Evolutionary conservation across 257 asterid genomes (phyloP).

Genomic region (Plantago ovata): DNA sequence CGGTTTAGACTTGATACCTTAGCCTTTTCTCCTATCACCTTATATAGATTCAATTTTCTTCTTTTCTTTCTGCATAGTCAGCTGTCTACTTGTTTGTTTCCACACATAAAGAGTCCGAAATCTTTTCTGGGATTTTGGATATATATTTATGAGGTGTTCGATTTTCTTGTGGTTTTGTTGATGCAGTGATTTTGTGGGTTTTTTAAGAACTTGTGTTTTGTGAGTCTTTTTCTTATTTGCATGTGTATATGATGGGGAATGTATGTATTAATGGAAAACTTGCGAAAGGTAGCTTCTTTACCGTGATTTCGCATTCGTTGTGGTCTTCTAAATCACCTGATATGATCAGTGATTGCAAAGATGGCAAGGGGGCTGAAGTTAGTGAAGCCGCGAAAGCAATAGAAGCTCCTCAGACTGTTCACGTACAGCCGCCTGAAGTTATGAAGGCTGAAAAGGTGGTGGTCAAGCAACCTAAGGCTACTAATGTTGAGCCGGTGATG

Average conservation of each 20-base stretch:
- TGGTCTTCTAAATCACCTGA: conserved; percentile 17
- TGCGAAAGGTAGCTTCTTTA: conserved; percentile 21
- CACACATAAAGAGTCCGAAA: background rate
- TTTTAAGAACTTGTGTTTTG: background rate
- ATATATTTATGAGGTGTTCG: background rate
- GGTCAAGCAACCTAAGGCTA: background rate
- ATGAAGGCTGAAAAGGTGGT: conserved; percentile 5
- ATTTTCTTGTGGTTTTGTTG: too few species aligned
- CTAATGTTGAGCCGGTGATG: background rate
- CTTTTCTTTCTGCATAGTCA: too few species aligned
- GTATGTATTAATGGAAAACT: conserved; percentile 30
- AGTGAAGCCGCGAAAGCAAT: background rate
- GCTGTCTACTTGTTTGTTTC: background rate
- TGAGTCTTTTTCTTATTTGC: conserved; percentile 6
- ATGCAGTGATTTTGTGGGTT: too few species aligned
- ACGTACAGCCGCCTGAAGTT: conserved; percentile 10
- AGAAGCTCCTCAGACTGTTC: conserved; percentile 2
- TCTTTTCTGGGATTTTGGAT: background rate
- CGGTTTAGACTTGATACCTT: background rate
- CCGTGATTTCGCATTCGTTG: conserved; percentile 10
- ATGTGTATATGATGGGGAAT: conserved; percentile 31
- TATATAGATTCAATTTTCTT: too few species aligned
- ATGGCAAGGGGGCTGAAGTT: background rate
- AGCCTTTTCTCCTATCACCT: too few species aligned
- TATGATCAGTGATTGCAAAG: background rate